These are phyloP conservation scores for Multifurca ochricompacta DNA, from an alignment of 768 basidiomycete genomes.

Conservation along the genomic window DNA sequence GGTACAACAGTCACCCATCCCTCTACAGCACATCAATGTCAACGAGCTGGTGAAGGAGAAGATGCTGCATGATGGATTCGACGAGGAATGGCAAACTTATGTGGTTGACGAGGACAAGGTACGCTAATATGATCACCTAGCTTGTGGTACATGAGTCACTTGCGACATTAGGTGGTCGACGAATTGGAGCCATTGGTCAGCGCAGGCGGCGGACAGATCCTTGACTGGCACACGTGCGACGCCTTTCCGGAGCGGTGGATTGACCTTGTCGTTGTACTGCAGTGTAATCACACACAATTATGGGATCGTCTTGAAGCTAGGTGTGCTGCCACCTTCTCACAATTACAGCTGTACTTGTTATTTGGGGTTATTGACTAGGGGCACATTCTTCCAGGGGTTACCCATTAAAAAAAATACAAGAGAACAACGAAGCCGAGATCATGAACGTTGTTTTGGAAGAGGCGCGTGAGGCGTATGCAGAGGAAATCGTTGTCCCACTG, in stretches of 20 bases:
- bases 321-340: constrained; percentile 36
- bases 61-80: constrained; percentile 73
- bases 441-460: constrained; percentile 90
- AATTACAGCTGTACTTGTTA: background rate
- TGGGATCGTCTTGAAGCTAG: constrained; percentile 90
- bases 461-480: constrained; percentile 75
- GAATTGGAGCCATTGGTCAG: constrained; percentile 69
- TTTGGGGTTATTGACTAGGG: background rate
- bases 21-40: constrained; percentile 79
- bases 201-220: constrained; percentile 63
- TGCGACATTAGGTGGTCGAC: constrained; percentile 61
- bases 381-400: constrained; percentile 60
- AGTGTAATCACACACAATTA: constrained; percentile 77
- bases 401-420: constrained; percentile 87
- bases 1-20: constrained; percentile 57
- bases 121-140: background rate
- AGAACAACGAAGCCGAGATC: constrained; percentile 98
- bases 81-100: constrained; percentile 93
- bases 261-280: constrained; percentile 88
- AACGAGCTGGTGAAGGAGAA: constrained; percentile 85
- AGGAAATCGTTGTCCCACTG: constrained; percentile 83
- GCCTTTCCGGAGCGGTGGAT: constrained; percentile 94
- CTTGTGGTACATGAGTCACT: background rate
- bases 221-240: constrained; percentile 95
- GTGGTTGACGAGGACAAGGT: constrained; percentile 96